phyloP scores from a whole-genome alignment of 106 monocot species.

The Narthecium ossifragum region DNA sequence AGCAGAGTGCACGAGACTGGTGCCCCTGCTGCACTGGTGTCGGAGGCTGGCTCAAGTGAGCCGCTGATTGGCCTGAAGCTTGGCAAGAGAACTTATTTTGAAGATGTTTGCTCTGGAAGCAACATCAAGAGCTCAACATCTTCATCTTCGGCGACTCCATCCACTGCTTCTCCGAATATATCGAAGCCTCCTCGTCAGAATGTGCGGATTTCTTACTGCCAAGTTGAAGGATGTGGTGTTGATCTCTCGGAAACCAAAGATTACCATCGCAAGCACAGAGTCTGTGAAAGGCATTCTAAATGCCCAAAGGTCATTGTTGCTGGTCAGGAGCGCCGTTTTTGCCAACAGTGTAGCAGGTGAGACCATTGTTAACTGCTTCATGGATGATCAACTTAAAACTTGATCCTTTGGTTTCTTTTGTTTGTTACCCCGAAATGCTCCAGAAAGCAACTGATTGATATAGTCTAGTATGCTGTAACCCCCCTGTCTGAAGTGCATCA shows the following conservation, averaged over 20 bases:
- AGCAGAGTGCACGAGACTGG: conserved; percentile 19
- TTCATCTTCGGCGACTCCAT: conserved; percentile 5
- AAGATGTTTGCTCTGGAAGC: conserved; percentile 33
- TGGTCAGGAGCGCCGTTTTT: conserved; percentile 70
- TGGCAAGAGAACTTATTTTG: conserved; percentile 80
- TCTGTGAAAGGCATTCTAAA: conserved; percentile 69
- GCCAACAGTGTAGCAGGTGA: conserved; percentile 81
- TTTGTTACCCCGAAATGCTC: too few species aligned
- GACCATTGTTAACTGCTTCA: neutral
- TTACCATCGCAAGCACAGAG: conserved; percentile 80
- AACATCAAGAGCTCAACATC: conserved; percentile 14
- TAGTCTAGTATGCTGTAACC: too few species aligned
- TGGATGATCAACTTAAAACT: neutral
- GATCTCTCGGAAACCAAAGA: conserved; percentile 55
- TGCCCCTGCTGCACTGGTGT: conserved; percentile 8
- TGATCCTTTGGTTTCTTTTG: neutral
- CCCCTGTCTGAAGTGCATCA: too few species aligned
- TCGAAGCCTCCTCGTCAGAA: conserved; percentile 21
- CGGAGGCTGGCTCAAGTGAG: conserved; percentile 16
- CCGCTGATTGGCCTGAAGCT: conserved; percentile 55
- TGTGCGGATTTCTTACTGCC: conserved; percentile 28
- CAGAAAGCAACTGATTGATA: too few species aligned
- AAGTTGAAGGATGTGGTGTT: conserved; percentile 65
- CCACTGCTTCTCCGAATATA: conserved; percentile 18
- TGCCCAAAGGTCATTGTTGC: conserved; percentile 47